A percentile compares a stretch with the other conserved stretches of the same genome.
Conservation (phyloP, 208 protist genomes). For the Herpetomonas muscarum region DNA sequence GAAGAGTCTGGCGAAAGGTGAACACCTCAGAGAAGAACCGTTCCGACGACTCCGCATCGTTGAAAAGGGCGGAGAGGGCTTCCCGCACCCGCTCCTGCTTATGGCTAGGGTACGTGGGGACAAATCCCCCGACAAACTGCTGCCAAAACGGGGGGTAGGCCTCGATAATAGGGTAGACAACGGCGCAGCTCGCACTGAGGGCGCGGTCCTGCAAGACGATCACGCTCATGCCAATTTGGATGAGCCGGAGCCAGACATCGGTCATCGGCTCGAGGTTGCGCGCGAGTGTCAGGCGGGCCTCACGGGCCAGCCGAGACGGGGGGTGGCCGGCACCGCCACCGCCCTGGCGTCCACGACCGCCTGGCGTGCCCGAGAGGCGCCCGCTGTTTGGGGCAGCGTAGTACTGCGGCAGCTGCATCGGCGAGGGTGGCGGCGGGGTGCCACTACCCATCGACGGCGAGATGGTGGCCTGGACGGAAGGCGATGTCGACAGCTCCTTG, state of each 20-base stretch:
- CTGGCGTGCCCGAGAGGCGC: conserved; percentile 27
- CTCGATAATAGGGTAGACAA: conserved; percentile 82
- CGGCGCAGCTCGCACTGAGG: conserved; percentile 55
- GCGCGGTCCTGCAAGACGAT: conserved; percentile 79
- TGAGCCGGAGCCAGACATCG: conserved; percentile 66
- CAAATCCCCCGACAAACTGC: conserved; percentile 63
- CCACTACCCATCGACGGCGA: conserved; percentile 8
- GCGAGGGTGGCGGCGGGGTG: conserved; percentile 34
- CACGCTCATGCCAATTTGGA: conserved; percentile 75
- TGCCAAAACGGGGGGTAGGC: conserved; percentile 82
- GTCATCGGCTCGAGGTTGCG: conserved; percentile 55
- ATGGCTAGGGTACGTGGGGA: conserved; percentile 51
- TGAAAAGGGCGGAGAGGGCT: conserved; percentile 55
- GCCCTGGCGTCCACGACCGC: conserved; percentile 17
- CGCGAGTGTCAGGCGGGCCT: conserved; percentile 47
- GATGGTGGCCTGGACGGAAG: conserved; percentile 12
- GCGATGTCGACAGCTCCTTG: conserved; percentile 45
- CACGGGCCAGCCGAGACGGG: conserved; percentile 19
- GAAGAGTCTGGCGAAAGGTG: conserved; percentile 66
- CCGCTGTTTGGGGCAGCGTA: conserved; percentile 33
- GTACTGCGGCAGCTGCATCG: conserved; percentile 42
- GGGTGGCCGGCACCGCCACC: conserved; percentile 6
- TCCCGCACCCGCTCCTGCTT: conserved; percentile 65
- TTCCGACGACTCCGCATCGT: conserved; percentile 58
- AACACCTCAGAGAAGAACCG: conserved; percentile 83